Base-by-base conservation (phyloP, 768 basidiomycete genomes). In the Xerocomellus intermedius region DNA sequence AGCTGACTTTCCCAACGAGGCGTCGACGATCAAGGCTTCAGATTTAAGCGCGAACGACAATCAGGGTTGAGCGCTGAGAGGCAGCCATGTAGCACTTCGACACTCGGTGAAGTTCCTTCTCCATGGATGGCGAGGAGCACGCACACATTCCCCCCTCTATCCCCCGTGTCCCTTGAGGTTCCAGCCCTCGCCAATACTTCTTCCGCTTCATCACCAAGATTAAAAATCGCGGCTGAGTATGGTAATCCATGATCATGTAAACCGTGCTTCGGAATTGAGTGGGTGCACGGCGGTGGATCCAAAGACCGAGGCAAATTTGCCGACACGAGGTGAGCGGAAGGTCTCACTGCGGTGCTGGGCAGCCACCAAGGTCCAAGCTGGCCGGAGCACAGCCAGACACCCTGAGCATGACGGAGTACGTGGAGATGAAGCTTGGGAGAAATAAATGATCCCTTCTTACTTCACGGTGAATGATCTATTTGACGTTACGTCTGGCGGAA, bases 1-100 rank as follows among this genome's bases (percentile, higher is more conserved):
- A 35, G 51, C 38, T 36, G 49, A 39, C 54, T 33, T 66, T 61
- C 66, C 59, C 56, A 58, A 59, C 62, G 51, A 22, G 64, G 60
- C 10, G 56, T 22, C 43, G 54, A 44, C 35, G 56, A 67, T 66
- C 57, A 50, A 41, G 8, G 37, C 22, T 21, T 53, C 52, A 38
- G 8, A 32, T 44, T 48, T 33, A 39, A 46, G 14, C 42, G 12
- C n/a, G 36, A 47, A 39, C 28, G 57, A 51, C 48, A 48, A 62
- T 68, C 66, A 63, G 58, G 52, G 61, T 30, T 48, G 46, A 43
- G 24, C 42, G 9, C 37, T 38, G n/a, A n/a, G 36, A 37, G 17
- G 38, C 28, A 42, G 26, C 42, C 30, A 16, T n/a, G 50, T 8
- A 32, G 48, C 21, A 2, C 7, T 42, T 36, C 46, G 16, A 49